Base-by-base conservation (phyloP, 169 alveolate genomes). In the Eimeria brunetti region DNA sequence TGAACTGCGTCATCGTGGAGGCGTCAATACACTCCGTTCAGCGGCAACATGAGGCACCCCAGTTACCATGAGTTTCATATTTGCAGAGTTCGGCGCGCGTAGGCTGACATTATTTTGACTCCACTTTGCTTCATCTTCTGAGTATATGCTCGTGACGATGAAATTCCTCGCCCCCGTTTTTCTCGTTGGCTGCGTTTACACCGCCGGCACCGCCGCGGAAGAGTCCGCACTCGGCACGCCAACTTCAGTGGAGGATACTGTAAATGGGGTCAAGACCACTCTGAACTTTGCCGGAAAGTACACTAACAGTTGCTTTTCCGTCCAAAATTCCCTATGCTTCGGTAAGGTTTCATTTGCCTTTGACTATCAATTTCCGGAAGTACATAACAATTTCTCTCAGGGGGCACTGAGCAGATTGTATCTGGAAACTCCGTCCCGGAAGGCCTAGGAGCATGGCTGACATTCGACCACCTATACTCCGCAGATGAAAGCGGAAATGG, bases 401-500 rank as follows among this genome's bases (percentile, higher is more conserved):
- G 92, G 2, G 95, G 95, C 16, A 92, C 95, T 33, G 71, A 75
- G 33, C 95, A 92, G 46, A 30, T 81, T 60, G 49, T 92, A 1
- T 58, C 92, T 53, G 91, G 90, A 30, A 64, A 44, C 46, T 30
- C 92, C 11, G 92, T 92, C 4, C 95, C 95, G 58, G 95, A 80
- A 46, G 94, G 91, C 33, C 94, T 94, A 12, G 89, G 80, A 1
- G 96, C 96, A 14, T 94, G 96, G 96, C 90, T 86, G 78, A 75
- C 94, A 58, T 94, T 94, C 62, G 96, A 94, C 64, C 88, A 94
- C 69, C 69, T 94, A 3, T 94, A 94, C 56, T 90, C 96, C n/a
- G 94, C 90, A 14, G 96, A 94, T 83, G 86, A 94, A 67, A 85
- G 91, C 78, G 96, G 96, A 36, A 94, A 94, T 60, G 96, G 96